Evolutionary conservation across 2,329 filamentous ascomycete species (phyloP), one percentile per base, ranked within the genome.

Genomic region (Sporothrix pseudoabietina): DNA sequence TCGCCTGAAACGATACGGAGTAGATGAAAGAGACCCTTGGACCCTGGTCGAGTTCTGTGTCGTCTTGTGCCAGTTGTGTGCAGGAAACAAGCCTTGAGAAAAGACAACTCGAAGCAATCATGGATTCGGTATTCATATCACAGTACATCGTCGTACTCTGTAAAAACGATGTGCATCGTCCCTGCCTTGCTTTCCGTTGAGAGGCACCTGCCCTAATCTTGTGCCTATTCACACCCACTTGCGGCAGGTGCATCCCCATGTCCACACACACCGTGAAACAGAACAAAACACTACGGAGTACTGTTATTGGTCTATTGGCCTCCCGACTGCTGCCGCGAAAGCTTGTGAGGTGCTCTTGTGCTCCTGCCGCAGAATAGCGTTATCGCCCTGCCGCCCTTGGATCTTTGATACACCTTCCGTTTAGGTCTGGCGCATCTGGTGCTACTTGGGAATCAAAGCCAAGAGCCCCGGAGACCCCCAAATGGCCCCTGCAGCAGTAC

Each of bases 291-390:
- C 12, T n/a, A 2, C n/a, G n/a, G n/a, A n/a, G n/a, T n/a, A n/a
- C 16, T 14, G 63, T n/a, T 35, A 35, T 35, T 35, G 35, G 30
- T 12, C 32, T 10, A 49, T 66, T 66, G 63, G 63, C 41, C 41
- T 19, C 32, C 32, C 26, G 22, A 7, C 10, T 65, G 35, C 30
- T 10, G n/a, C 44, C 14, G 30, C 66, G 16, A 39, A 61, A 26
- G 41, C 39, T 22, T 61, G n/a, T 12, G n/a, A n/a, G n/a, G 26
- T 26, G 26, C 26, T 26, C 26, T 26, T 26, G 14, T 59, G 47
- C 71, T 65, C 61, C 55, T 72, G 59, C 63, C 63, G 32, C 41
- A 63, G 12, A 32, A 66, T 63, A 47, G 35, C 68, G 68, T 57
- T 65, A 52, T 71, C 57, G 41, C n/a, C n/a, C 14, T 30, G 52